phyloP scores from a whole-genome alignment of 805 yeast species.

The Isabelozyma gotoi region DNA sequence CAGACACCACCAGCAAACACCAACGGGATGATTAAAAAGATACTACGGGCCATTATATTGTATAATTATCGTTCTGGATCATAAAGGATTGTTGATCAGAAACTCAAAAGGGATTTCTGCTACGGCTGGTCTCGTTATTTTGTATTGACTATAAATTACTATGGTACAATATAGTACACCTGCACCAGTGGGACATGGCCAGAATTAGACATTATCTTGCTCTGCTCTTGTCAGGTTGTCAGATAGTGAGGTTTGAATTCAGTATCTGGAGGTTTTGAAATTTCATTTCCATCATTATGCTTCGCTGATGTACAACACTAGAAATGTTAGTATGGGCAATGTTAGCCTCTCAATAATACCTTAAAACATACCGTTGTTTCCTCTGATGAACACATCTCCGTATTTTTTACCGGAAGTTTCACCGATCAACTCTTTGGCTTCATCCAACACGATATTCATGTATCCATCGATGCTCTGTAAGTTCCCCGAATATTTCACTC shows the following conservation, averaged over 20 bases:
- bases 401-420: conserved; percentile 48
- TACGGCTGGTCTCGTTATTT: not conserved
- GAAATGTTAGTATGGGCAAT: conserved; percentile 22
- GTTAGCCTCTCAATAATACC: not conserved
- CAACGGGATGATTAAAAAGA: not conserved
- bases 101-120: not conserved
- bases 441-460: conserved; percentile 89
- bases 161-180: conserved; percentile 5
- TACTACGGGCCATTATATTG: not conserved
- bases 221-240: not conserved
- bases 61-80: not conserved
- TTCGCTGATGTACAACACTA: conserved; percentile 45
- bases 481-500: conserved; percentile 68
- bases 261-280: not conserved
- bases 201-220: not conserved
- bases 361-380: conserved; percentile 71
- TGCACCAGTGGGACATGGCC: not conserved
- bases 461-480: conserved; percentile 93
- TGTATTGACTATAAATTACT: not conserved
- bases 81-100: not conserved
- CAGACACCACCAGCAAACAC: not conserved
- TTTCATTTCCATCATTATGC: conserved; percentile 14
- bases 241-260: not conserved
- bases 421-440: conserved; percentile 64
- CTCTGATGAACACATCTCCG: conserved; percentile 84